Evolutionary conservation across 306 rosid species (phyloP).

Genomic region (Cyclanthera cordifolia): DNA sequence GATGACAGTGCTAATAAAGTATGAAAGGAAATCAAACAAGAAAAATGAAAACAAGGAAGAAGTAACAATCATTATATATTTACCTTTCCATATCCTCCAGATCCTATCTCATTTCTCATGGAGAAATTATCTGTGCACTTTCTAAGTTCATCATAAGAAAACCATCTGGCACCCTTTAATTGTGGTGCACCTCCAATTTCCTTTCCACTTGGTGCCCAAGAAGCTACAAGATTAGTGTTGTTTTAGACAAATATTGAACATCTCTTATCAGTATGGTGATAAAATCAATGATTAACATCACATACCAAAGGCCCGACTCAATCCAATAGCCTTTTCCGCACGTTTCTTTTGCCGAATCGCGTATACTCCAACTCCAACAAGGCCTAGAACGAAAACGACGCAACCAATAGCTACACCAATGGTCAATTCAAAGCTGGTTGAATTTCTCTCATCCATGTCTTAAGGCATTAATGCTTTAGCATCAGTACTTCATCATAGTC

Average conservation of each 20-base stretch:
- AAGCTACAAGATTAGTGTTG: constrained; percentile 36
- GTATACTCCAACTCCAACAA: constrained; percentile 50
- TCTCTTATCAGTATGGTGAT: neutral
- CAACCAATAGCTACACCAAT: constrained; percentile 51
- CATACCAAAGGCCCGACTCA: constrained; percentile 75
- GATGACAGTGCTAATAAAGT: neutral
- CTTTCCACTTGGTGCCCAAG: constrained; percentile 86
- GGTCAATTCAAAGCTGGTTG: constrained; percentile 34
- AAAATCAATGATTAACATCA: constrained; percentile 12
- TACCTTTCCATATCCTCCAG: constrained; percentile 97
- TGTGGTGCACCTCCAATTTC: constrained; percentile 96
- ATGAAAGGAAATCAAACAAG: neutral
- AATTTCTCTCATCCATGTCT: constrained; percentile 26
- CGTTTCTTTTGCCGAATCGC: constrained; percentile 83
- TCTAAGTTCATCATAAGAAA: constrained; percentile 84
- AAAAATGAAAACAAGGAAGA: neutral
- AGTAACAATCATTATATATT: neutral
- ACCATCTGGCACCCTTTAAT: constrained; percentile 95
- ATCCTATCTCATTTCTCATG: constrained; percentile 55
- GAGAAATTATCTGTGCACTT: constrained; percentile 65
- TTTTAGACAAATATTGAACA: constrained; percentile 12
- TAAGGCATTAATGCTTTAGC: constrained; percentile 20
- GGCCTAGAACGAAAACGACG: constrained; percentile 46
- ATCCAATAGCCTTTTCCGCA: constrained; percentile 79
- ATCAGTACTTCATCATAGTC: constrained; percentile 15